phyloP scores from a whole-genome alignment of 768 basidiomycete genomes.

The Kwoniella mangroviensis region DNA sequence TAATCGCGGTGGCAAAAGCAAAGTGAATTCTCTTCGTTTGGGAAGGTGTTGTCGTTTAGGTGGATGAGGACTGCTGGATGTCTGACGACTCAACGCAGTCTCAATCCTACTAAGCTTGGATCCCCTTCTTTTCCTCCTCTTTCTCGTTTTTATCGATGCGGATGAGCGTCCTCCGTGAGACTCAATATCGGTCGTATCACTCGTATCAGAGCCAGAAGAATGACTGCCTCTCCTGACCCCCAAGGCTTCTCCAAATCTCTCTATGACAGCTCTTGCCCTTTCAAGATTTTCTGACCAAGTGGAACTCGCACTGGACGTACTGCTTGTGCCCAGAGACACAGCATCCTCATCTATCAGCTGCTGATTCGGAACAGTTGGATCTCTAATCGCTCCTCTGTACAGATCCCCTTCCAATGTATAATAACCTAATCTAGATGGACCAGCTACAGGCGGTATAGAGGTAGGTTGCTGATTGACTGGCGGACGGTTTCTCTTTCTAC shows the following conservation, averaged over 20 bases:
- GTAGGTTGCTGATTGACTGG: constrained; percentile 18
- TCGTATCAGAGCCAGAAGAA: constrained; percentile 28
- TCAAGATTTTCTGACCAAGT: constrained; percentile 50
- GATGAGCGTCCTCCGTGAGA: constrained; percentile 19
- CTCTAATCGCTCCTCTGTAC: constrained; percentile 40
- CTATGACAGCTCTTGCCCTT: constrained; percentile 50
- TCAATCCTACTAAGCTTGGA: constrained; percentile 35
- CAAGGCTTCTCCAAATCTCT: constrained; percentile 48
- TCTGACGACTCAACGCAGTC: constrained; percentile 24
- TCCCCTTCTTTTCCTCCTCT: constrained; percentile 26
- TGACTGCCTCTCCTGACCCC: constrained; percentile 49
- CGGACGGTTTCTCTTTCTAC: constrained; percentile 32
- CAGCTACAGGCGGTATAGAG: constrained; percentile 30
- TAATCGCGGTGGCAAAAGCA: constrained; percentile 46
- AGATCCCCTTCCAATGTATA: constrained; percentile 47
- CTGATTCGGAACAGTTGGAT: constrained; percentile 34
- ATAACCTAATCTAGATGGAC: constrained; percentile 42
- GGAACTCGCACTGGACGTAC: constrained; percentile 37
- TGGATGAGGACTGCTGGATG: constrained; percentile 22
- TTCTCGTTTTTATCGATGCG: constrained; percentile 16
- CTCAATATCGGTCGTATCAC: constrained; percentile 6
- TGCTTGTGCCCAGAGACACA: constrained; percentile 34
- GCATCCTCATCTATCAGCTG: constrained; percentile 45
- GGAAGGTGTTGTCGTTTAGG: constrained; percentile 43
- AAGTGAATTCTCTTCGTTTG: constrained; percentile 45